Percentiles rank a stretch among this genome's conserved stretches.
Conservation (phyloP, 192 early-diverging fungal genomes). For the Backusella morwellensis region DNA sequence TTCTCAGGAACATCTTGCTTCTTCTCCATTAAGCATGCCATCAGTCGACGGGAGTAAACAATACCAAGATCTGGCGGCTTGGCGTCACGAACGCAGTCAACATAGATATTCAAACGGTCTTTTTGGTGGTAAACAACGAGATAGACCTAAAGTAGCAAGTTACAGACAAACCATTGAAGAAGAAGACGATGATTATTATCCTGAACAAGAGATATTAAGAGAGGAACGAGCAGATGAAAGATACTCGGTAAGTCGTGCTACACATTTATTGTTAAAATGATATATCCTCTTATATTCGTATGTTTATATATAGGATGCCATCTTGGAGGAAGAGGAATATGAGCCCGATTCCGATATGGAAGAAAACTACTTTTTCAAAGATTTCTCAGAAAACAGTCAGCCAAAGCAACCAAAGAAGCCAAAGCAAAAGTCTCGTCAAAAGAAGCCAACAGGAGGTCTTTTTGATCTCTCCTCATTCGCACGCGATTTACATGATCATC, state of each 20-base stretch:
- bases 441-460: not conserved
- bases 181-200: not conserved
- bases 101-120: constrained; percentile 21
- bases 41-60: constrained; percentile 1
- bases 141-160: constrained; percentile 9
- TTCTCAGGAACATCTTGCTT: constrained; percentile 1
- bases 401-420: too few species aligned
- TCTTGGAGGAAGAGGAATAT: constrained; percentile 5
- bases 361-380: constrained; percentile 32
- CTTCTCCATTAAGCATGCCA: not conserved
- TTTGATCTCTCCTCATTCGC: constrained; percentile 26
- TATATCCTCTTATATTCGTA: not conserved
- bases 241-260: not conserved
- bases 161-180: not conserved
- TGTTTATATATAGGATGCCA: not conserved
- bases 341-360: constrained; percentile 21
- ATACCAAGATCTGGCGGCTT: constrained; percentile 22
- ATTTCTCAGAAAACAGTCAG: constrained; percentile 15
- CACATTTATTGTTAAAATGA: not conserved
- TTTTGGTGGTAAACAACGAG: constrained; percentile 28
- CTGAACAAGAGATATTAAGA: not conserved
- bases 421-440: not conserved
- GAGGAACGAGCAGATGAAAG: not conserved
- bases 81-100: constrained; percentile 22
- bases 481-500: constrained; percentile 24